Base-by-base conservation (phyloP, 805 yeast species). In the Blastobotrys muscicola region DNA sequence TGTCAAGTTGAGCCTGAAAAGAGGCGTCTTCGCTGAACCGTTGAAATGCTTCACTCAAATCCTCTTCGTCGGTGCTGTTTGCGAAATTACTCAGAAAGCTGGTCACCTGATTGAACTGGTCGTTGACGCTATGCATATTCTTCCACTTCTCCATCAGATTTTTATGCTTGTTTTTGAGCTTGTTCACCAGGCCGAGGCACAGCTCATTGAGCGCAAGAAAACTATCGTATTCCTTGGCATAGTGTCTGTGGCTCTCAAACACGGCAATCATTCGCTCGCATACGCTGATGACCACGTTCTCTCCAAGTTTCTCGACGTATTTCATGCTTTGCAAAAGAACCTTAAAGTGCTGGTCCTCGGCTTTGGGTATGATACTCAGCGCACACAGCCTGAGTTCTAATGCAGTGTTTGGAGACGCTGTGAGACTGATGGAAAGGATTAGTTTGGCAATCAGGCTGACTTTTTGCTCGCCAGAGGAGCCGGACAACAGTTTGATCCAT, bases 401-500 rank as follows among this genome's bases (percentile, higher is more conserved):
- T 11, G 48, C 48, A 13, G 44, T 32, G 12, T 29, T 10, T 10
- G 34, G 29, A 4, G 47, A 36, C 5, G 36, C 30, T 8, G 36
- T 40, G 31, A 44, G 45, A 6, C 44, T 39, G n/a, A 42, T 29
- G 5, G 49, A 14, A 13, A 42, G 16, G 3, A 42, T 14, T 26
- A 44, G 38, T 31, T 41, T 45, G 8, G 42, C 37, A 15, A 44
- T 44, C 29, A 44, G 23, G 10, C 26, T 36, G 29, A 35, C 12
- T 15, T 40, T 45, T 26, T 45, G 46, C 5, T 32, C 14, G 10
- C 39, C 8, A 10, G 34, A 30, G 11, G 36, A 26, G 4, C 29
- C 40, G 8, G 45, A 42, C 4, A 38, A 20, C 8, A 32, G 26
- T n/a, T 29, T 20, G 29, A 39, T 44, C 46, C 46, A 46, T 8